Evolutionary conservation across 495 filamentous ascomycete species (phyloP), one percentile per base, ranked within the genome.

Genomic region (Eremomyces bilateralis): DNA sequence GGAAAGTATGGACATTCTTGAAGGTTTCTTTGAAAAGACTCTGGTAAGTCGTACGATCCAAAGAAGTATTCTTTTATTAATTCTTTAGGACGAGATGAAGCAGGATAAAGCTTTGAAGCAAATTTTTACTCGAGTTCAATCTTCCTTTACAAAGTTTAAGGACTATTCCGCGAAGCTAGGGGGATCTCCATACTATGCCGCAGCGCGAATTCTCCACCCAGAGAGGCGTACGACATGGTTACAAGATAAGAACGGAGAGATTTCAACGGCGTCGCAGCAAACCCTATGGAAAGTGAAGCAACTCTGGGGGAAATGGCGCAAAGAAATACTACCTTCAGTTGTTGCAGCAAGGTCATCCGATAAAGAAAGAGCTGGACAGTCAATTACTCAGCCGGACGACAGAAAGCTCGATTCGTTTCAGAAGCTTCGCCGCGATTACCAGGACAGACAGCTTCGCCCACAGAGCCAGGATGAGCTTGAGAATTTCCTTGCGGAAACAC

Each of bases 171-270:
- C 4, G 12, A 3, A 3, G 11, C 18, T 22, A 3, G 20, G 27
- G 18, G 24, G 17, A 10, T 36, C 15, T 4, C 20, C 34, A 22
- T 27, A 22, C 18, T 36, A 36, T 27, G 20, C 34, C 20, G 34
- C 20, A 36, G 34, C 20, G 18, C 17, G 21, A 5, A 29, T 36
- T 31, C 34, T 36, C 24, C 20, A 36, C 27, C 34, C 20, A 27
- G 16, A 4, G 21, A 4, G 15, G 12, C 20, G 20, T 27, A 36
- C 21, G 12, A 36, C 21, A 4, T 36, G 20, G 20, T n/a, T n/a
- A n/a, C n/a, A n/a, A n/a, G n/a, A n/a, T n/a, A 4, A 29, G 17
- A 30, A 30, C 11, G 16, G 3, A 17, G 21, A 15, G 20, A 29
- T 4, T 4, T n/a, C n/a, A n/a, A n/a, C n/a, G n/a, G n/a, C n/a